phyloP scores from a whole-genome alignment of 140 eudicot genomes.

The Stevia rebaudiana region DNA sequence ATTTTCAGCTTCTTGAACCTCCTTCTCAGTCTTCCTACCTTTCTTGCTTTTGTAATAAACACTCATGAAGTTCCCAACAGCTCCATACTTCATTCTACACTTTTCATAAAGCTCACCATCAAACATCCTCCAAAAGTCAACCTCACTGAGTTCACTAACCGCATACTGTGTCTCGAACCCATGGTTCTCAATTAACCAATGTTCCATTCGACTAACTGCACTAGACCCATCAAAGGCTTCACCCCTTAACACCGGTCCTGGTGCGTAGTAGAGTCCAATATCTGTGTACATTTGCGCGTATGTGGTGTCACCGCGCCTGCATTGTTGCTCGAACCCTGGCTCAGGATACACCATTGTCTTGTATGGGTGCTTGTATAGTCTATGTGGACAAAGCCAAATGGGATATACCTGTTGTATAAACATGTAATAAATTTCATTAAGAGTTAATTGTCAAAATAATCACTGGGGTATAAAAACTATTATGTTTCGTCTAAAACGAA shows the following conservation, averaged over 20 bases:
- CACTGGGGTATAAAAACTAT: too few species aligned
- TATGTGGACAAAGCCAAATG: constrained; percentile 92
- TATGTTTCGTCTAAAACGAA: background rate
- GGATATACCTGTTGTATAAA: constrained; percentile 56
- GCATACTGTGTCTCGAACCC: constrained; percentile 88
- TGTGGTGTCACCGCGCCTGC: constrained; percentile 74
- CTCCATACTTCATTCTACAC: constrained; percentile 72
- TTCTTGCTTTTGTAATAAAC: constrained; percentile 93
- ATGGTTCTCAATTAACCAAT: constrained; percentile 85
- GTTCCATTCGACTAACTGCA: constrained; percentile 62
- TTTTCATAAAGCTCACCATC: constrained; percentile 72
- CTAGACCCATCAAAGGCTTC: constrained; percentile 76
- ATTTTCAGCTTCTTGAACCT: constrained; percentile 91
- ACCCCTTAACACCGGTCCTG: constrained; percentile 86
- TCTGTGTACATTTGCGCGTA: constrained; percentile 96
- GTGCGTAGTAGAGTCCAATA: constrained; percentile 86
- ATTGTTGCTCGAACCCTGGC: constrained; percentile 74
- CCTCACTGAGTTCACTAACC: constrained; percentile 74
- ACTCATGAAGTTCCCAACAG: constrained; percentile 93
- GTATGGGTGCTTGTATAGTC: constrained; percentile 64
- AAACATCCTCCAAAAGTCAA: constrained; percentile 90
- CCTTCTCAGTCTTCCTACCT: constrained; percentile 97
- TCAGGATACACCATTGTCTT: constrained; percentile 90
- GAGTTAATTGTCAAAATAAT: too few species aligned
- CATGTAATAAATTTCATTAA: background rate